Base-by-base conservation (phyloP, 2,329 filamentous ascomycete species). In the Coleophoma crateriformis region DNA sequence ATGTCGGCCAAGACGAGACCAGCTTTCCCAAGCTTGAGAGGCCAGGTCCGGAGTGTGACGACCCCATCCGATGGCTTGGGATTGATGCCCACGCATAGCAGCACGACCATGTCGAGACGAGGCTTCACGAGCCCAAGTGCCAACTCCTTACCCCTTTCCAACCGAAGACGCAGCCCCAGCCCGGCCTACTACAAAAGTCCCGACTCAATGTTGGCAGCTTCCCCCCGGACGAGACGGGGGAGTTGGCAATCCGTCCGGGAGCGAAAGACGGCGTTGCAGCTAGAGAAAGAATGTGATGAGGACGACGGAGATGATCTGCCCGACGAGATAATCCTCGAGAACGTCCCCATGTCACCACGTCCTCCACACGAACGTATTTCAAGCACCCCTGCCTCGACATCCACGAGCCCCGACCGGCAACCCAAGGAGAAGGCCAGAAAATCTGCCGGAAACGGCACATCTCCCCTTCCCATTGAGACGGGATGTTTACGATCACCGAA, bases 281-380 rank as follows among this genome's bases (percentile, higher is more conserved):
- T 90, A 47, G 88, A 94, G 64, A 79, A 81, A 48, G 88, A 92
- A 62, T 91, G 79, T 53, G 83, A 89, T 58, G 81, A 85, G 46
- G 86, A 91, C 57, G 85, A 90, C 48, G 84, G 81, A 48, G 87
- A 90, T 61, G 82, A 88, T 54, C 84, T 94, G 32, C 88, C 88
- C 0, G 87, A 91, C 22, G 87, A 88, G 48, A 78, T 88, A 20
- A 77, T 90, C 47, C 78, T 94, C 43, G 87, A 89, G 68, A 94
- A 94, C 56, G 84, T 94, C 2, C 88, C 88, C 5, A 81, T 94
- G 42, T 91, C 88, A 0, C 88, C 88, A n/a, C 75, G 82, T 2
- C 82, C 81, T 2, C 71, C 72, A 1, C 71, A 71, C 20, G 79
- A 84, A 53, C 73, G 82, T 14, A 68, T 76, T 0, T 71, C 71